Conservation (phyloP, 1,284 basidiomycete genomes). For the Pseudozyma sp. region DNA sequence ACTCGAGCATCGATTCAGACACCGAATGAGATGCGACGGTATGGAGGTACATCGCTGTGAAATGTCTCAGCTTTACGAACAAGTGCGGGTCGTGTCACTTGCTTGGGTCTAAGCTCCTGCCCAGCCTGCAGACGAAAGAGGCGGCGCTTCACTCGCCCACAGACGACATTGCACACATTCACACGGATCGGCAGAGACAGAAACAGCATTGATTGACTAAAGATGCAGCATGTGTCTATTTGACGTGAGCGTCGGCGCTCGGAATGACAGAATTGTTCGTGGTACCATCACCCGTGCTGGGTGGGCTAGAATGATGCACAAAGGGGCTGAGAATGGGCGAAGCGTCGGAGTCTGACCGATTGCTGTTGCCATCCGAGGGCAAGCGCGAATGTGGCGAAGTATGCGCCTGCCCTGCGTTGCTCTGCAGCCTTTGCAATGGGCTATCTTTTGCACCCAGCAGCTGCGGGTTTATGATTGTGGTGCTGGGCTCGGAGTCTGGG, state of each 20-base stretch:
- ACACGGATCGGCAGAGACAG: background rate
- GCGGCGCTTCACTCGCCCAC: background rate
- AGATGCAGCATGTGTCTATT: conserved; percentile 9
- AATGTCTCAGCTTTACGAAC: no score
- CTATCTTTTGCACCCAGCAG: conserved; percentile 30
- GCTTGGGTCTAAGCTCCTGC: background rate
- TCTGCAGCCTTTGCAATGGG: conserved; percentile 40
- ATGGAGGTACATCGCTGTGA: no score
- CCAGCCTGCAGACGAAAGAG: background rate
- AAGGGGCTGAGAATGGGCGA: conserved; percentile 49
- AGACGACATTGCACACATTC: background rate
- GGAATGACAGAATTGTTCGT: conserved; percentile 9
- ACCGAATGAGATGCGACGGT: no score
- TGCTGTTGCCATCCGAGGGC: conserved; percentile 28
- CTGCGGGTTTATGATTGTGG: conserved; percentile 16
- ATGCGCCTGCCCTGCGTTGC: conserved; percentile 17
- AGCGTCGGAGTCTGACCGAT: conserved; percentile 26
- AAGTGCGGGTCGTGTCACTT: no score
- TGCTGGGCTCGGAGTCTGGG: background rate
- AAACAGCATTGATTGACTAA: background rate
- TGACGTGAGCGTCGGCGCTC: conserved; percentile 11
- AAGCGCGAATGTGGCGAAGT: conserved; percentile 12
- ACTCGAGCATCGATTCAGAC: no score
- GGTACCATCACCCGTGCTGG: conserved; percentile 17
- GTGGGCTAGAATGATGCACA: conserved; percentile 20